Conservation (phyloP, 2,329 filamentous ascomycete genomes). For the Rasamsonia emersonii region DNA sequence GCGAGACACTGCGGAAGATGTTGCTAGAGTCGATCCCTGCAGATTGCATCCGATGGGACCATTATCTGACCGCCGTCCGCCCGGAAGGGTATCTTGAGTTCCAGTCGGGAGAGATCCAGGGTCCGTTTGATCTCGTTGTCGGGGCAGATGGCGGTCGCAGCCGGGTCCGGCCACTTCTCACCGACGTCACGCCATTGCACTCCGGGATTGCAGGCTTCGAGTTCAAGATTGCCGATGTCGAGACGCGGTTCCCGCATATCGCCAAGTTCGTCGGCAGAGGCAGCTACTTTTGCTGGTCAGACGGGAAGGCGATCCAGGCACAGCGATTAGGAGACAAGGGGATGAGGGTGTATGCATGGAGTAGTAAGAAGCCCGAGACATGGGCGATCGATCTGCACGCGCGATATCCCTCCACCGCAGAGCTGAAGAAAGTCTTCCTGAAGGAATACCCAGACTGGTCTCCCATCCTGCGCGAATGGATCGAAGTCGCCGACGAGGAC, state of each 20-base stretch:
- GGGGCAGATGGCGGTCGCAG: constrained; percentile 22
- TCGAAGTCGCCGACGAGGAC: constrained; percentile 11
- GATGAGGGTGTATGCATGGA: constrained; percentile 8
- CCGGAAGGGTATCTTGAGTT: constrained; percentile 10
- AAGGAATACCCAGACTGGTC: constrained; percentile 6
- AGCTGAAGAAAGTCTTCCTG: constrained; percentile 4
- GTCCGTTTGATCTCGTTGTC: constrained; percentile 18
- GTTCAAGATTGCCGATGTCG: constrained; percentile 14
- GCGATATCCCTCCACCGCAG: constrained; percentile 2
- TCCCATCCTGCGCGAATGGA: constrained; percentile 11
- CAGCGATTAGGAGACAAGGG: constrained; percentile 15
- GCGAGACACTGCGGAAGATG: constrained; percentile 14
- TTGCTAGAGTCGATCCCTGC: constrained; percentile 17
- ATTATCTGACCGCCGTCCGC: constrained; percentile 13
- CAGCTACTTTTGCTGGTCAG: constrained; percentile 14
- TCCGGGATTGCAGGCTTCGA: constrained; percentile 12
- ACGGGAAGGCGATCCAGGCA: constrained; percentile 15
- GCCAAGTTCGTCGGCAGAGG: constrained; percentile 14
- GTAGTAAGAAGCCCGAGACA: constrained; percentile 4
- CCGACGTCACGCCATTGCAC: constrained; percentile 16
- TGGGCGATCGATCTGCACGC: constrained; percentile 6
- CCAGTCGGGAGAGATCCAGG: constrained; percentile 5
- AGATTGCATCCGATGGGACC: constrained; percentile 15
- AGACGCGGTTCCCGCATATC: constrained; percentile 13
- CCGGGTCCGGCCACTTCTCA: constrained; percentile 17